phyloP scores from a whole-genome alignment of 768 basidiomycete genomes.

The Ramaria rubella region DNA sequence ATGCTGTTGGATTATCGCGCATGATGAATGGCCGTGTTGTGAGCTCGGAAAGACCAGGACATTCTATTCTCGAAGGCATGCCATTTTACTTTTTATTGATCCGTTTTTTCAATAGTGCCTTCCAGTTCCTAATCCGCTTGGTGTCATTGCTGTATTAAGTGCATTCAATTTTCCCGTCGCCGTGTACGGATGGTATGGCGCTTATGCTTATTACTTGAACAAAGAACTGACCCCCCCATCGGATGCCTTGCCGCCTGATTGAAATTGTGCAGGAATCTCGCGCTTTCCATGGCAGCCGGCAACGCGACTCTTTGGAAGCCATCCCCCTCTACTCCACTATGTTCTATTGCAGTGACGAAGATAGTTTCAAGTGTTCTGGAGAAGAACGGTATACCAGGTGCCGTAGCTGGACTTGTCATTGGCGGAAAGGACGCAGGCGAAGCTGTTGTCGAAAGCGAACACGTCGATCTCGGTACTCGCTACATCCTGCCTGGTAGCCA shows the following conservation, averaged over 20 bases:
- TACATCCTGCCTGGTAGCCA: neutral
- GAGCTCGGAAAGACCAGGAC: constrained; percentile 84
- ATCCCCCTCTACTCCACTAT: constrained; percentile 80
- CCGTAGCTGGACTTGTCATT: constrained; percentile 73
- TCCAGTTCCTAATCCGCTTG: constrained; percentile 85
- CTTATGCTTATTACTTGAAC: neutral
- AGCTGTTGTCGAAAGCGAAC: constrained; percentile 62
- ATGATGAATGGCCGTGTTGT: constrained; percentile 92
- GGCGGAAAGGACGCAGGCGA: constrained; percentile 80
- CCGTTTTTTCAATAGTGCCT: neutral
- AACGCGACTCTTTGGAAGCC: constrained; percentile 97
- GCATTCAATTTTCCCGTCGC: constrained; percentile 98
- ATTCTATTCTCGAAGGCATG: constrained; percentile 82
- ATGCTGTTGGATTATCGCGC: constrained; percentile 85
- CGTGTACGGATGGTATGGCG: constrained; percentile 76
- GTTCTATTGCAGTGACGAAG: constrained; percentile 84
- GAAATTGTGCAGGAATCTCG: constrained; percentile 74
- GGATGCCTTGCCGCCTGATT: constrained; percentile 14
- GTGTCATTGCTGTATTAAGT: constrained; percentile 65
- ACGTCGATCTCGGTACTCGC: constrained; percentile 69
- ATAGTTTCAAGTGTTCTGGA: constrained; percentile 79
- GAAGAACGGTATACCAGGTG: constrained; percentile 75
- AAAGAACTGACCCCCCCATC: neutral
- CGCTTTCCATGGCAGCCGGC: constrained; percentile 81
- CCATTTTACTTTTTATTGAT: neutral